Evolutionary conservation across 2,329 filamentous ascomycete species (phyloP), one percentile per base, ranked within the genome.

Genomic region (Endothia cerciana): DNA sequence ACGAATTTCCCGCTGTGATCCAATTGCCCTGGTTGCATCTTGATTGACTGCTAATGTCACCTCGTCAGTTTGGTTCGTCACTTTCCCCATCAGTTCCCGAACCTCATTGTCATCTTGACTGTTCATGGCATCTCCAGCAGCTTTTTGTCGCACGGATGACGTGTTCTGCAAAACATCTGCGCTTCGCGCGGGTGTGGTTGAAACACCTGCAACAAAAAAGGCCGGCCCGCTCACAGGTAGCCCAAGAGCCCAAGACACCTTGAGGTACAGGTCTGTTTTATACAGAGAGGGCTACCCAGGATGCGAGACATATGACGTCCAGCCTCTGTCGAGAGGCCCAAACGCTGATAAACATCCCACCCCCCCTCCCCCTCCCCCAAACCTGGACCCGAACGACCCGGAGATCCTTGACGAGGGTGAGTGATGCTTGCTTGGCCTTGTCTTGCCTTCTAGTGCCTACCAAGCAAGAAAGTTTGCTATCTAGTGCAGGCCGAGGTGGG

Each of bases 161-260:
- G n/a, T n/a, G n/a, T n/a, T n/a, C n/a, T n/a, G n/a, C n/a, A n/a
- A n/a, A n/a, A n/a, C n/a, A n/a, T 41, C 56, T 28, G 57, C 40
- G 57, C 57, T 13, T 33, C 36, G 13, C 38, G 57, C 38, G 57
- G 22, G 40, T 28, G 57, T 59, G 38, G 11, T 56, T 62, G 60
- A 62, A 56, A 62, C 49, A 62, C 47, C 25, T 57, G 53, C 53
- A 49, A 57, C 55, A 30, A 22, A 63, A n/a, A 53, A 49, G 62
- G 58, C 45, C 41, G 53, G n/a, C 53, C n/a, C n/a, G n/a, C n/a
- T n/a, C n/a, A n/a, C n/a, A n/a, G n/a, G n/a, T n/a, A n/a, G n/a
- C n/a, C n/a, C n/a, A n/a, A n/a, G n/a, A n/a, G n/a, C n/a, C 25
- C 60, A 62, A 61, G 59, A 51, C 49, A 62, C 28, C 38, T 41